phyloP scores from a whole-genome alignment of 2,329 filamentous ascomycete species.

The Pseudogymnoascus sp. region DNA sequence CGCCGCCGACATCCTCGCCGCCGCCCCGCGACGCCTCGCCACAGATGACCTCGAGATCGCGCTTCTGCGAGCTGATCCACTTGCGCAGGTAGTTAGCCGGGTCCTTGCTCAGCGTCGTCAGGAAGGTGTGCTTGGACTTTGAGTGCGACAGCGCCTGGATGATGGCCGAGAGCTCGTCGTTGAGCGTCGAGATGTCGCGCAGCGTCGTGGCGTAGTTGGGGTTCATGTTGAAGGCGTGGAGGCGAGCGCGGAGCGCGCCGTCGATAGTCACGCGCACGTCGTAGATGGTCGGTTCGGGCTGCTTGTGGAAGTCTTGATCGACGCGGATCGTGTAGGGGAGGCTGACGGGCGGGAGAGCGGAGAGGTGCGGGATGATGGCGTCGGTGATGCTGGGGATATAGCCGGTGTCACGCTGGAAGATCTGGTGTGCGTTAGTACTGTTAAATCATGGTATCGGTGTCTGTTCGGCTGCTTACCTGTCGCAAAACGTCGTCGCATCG shows the following conservation, averaged over 20 bases:
- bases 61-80: constrained; percentile 86
- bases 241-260: constrained; percentile 65
- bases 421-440: constrained; percentile 37
- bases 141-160: constrained; percentile 76
- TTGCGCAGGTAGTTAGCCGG: constrained; percentile 76
- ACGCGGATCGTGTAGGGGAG: constrained; percentile 90
- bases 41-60: constrained; percentile 80
- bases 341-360: constrained; percentile 70
- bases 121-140: constrained; percentile 86
- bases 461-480: constrained; percentile 48
- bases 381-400: constrained; percentile 81
- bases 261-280: constrained; percentile 80
- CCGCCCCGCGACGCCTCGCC: constrained; percentile 66
- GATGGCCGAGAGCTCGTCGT: constrained; percentile 77
- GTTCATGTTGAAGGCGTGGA: constrained; percentile 59
- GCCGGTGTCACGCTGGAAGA: constrained; percentile 67
- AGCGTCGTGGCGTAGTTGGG: constrained; percentile 64
- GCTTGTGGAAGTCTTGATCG: constrained; percentile 71
- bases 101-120: constrained; percentile 68
- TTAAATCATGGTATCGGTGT: neutral
- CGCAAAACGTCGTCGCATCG: constrained; percentile 78
- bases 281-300: constrained; percentile 75
- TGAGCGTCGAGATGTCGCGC: constrained; percentile 66
- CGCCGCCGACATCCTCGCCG: constrained; percentile 46
- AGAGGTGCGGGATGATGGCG: constrained; percentile 70